Evolutionary conservation across 2,329 filamentous ascomycete species (phyloP), one percentile per base, ranked within the genome.

Genomic region (Aspergillus quadricinctus): DNA sequence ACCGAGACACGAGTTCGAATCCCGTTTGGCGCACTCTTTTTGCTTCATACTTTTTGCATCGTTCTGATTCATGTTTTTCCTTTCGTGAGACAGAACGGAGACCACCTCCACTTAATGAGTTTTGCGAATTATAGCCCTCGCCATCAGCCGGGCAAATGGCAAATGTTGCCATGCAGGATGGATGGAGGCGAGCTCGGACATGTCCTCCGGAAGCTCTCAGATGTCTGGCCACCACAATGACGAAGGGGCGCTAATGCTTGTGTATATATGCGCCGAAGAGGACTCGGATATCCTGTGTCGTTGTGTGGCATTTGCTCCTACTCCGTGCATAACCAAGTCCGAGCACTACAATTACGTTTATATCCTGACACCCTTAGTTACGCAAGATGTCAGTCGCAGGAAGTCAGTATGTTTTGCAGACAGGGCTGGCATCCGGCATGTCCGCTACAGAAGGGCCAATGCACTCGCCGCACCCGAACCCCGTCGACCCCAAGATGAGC

Each of bases 381-480:
- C 48, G 4, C 35, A 48, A 19, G 17, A 63, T 63, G 61, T 57
- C 59, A 23, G 55, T 55, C 4, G 53, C 59, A 46, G 61, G 64
- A 52, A 60, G 61, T 8, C 63, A 67, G 52, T 64, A 64, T 48
- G 60, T 63, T 49, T 56, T 67, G 37, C 65, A 68, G 55, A 52
- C 52, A 31, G 61, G 64, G 10, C 57, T 66, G 19, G 57, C 61
- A 50, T 43, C 57, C 4, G 66, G 64, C 41, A 65, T 68, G 58
- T 65, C 66, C 6, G 61, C 62, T 23, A 67, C 61, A 43, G 61
- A 66, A 50, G 61, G 63, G 21, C 11, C 21, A 3, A 55, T 62
- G 4, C 53, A 64, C 49, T 58, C 57, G 4, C 61, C 63, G 4
- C 61, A 62, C 28, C 58, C 57, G 4, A 57, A 61, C 17, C 57